Evolutionary conservation across 441 rosid genomes (phyloP).

Genomic region (Adansonia rubrostipa): DNA sequence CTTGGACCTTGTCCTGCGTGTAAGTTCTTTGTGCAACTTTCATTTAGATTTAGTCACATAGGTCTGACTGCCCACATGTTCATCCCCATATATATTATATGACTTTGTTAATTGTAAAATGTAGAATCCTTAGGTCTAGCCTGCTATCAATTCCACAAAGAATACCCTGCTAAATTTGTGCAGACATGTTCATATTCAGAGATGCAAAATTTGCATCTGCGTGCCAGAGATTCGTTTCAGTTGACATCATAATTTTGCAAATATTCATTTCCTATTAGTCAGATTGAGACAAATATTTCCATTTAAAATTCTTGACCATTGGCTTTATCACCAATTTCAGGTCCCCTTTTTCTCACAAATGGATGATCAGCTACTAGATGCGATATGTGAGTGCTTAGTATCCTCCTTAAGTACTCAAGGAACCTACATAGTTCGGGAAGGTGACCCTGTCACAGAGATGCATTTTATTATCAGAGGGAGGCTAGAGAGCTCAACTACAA

Average conservation of each 20-base stretch:
- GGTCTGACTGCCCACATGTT: neutral
- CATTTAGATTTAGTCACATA: neutral
- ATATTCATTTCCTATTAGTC: neutral
- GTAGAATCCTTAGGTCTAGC: neutral
- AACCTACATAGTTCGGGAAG: conserved; percentile 85
- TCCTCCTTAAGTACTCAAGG: conserved; percentile 84
- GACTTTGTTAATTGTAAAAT: neutral
- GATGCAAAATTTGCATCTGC: neutral
- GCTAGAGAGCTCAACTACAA: conserved; percentile 82
- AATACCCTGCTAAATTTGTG: neutral
- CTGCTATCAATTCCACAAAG: neutral
- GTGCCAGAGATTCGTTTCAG: neutral
- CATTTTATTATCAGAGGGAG: conserved; percentile 81
- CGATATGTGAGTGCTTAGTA: conserved; percentile 81
- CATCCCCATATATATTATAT: neutral
- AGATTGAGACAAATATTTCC: neutral
- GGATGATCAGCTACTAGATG: conserved; percentile 90
- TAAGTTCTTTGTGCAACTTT: conserved; percentile 38
- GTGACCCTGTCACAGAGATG: conserved; percentile 89
- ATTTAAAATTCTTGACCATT: neutral
- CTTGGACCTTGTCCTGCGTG: conserved; percentile 89
- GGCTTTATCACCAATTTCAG: conserved; percentile 35
- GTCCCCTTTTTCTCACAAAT: conserved; percentile 90
- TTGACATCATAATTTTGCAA: neutral
- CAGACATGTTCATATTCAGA: neutral